A percentile compares a stretch with the other conserved stretches of the same genome.
Conservation (phyloP, 2,329 filamentous ascomycete species). For the Phaeomoniella chlamydospora region DNA sequence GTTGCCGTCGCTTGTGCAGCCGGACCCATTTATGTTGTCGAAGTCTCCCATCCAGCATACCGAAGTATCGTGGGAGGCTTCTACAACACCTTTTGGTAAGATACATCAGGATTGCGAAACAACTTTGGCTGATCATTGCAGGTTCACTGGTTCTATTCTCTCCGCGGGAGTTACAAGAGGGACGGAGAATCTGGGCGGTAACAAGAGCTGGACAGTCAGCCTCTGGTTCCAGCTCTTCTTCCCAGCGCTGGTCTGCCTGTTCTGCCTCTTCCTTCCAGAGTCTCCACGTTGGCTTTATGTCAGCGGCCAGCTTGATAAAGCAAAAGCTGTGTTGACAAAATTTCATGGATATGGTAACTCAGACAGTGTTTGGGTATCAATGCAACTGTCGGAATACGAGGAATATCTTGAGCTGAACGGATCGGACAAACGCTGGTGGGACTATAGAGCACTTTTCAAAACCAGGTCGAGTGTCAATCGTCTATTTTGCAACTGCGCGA, state of each 20-base stretch:
- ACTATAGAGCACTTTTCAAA: constrained; percentile 37
- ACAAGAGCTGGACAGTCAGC: constrained; percentile 43
- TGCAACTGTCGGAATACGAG: constrained; percentile 16
- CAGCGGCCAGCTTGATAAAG: constrained; percentile 43
- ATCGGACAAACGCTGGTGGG: constrained; percentile 26
- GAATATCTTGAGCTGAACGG: constrained; percentile 13
- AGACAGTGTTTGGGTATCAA: constrained; percentile 11
- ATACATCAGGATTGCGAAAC: too few species aligned
- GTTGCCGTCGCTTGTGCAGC: constrained; percentile 44
- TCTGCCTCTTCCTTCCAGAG: constrained; percentile 43
- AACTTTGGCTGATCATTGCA: too few species aligned
- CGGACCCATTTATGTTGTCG: constrained; percentile 47
- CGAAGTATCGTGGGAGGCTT: constrained; percentile 22
- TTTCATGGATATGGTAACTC: constrained; percentile 36
- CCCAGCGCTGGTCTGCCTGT: constrained; percentile 30
- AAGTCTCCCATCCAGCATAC: constrained; percentile 19
- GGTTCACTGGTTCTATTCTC: constrained; percentile 32
- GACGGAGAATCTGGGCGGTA: constrained; percentile 21
- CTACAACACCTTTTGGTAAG: constrained; percentile 26
- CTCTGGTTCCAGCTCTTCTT: constrained; percentile 37
- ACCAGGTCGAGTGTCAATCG: constrained; percentile 4
- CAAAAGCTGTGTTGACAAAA: constrained; percentile 40
- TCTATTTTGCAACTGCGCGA: background rate
- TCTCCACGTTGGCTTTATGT: constrained; percentile 49
- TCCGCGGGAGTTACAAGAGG: constrained; percentile 33